These are phyloP conservation scores for Nitzschia sp. DNA, from an alignment of 108 stramenopile species.

Conservation along the genomic window DNA sequence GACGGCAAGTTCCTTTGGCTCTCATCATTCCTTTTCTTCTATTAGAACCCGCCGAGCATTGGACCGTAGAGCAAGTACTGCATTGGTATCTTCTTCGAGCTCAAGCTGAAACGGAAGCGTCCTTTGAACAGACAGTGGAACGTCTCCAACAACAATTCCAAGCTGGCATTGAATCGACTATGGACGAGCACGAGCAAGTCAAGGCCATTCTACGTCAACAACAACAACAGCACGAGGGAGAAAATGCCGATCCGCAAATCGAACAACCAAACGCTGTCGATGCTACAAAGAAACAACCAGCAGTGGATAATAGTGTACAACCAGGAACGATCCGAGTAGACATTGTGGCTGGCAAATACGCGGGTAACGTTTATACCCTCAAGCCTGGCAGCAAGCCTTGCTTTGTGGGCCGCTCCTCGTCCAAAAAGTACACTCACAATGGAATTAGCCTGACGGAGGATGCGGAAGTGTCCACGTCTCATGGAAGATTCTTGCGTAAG, in stretches of 20 bases:
- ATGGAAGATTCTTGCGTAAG: slow-evolving; percentile 64
- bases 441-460: slow-evolving; percentile 74
- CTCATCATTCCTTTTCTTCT: background rate
- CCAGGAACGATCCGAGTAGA: slow-evolving; percentile 34
- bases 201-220: slow-evolving; percentile 22
- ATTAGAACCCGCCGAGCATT: slow-evolving; percentile 58
- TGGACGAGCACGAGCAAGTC: slow-evolving; percentile 54
- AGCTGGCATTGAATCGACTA: slow-evolving; percentile 50
- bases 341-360: slow-evolving; percentile 61
- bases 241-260: slow-evolving; percentile 40
- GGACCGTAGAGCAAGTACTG: slow-evolving; percentile 80
- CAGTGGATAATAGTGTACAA: background rate
- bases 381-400: slow-evolving; percentile 47
- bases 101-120: slow-evolving; percentile 41
- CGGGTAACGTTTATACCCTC: slow-evolving; percentile 39
- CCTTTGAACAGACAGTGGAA: slow-evolving; percentile 41
- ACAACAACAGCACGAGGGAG: too few relatives aligned
- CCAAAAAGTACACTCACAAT: slow-evolving; percentile 73
- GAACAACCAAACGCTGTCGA: slow-evolving; percentile 5
- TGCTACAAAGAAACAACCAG: slow-evolving; percentile 14
- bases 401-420: slow-evolving; percentile 70
- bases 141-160: slow-evolving; percentile 45
- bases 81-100: slow-evolving; percentile 69
- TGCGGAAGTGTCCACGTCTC: slow-evolving; percentile 82
- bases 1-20: background rate